Percentiles rank a stretch among this genome's conserved stretches.
Evolutionary conservation across 1,284 basidiomycete species (phyloP).

Genomic region (Ustilago tritici): DNA sequence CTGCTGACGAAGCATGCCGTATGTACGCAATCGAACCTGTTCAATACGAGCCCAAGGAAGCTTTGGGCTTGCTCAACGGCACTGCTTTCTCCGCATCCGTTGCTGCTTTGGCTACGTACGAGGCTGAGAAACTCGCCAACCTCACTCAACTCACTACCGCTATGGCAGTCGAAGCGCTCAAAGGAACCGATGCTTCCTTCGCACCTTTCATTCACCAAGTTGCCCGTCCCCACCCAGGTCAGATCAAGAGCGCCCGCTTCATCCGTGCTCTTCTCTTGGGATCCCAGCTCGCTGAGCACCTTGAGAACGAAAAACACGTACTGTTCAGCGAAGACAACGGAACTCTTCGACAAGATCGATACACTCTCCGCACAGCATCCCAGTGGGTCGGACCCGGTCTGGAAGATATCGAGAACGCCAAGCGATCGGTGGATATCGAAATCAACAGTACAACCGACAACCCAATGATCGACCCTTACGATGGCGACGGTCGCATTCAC

Average conservation of each 20-base stretch:
- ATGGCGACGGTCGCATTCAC: conserved; percentile 50
- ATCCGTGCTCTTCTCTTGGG: conserved; percentile 74
- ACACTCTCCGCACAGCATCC: conserved; percentile 74
- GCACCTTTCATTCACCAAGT: conserved; percentile 79
- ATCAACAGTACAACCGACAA: conserved; percentile 82
- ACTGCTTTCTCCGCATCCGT: conserved; percentile 80
- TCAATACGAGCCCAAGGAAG: conserved; percentile 82
- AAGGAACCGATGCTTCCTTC: conserved; percentile 58
- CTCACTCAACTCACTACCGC: conserved; percentile 83
- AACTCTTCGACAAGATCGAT: conserved; percentile 80
- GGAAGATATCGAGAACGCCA: conserved; percentile 80
- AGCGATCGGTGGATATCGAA: conserved; percentile 78
- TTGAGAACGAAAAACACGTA: conserved; percentile 75
- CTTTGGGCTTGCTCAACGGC: conserved; percentile 76
- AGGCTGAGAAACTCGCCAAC: conserved; percentile 79
- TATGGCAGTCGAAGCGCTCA: conserved; percentile 79
- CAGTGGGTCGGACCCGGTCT: conserved; percentile 84
- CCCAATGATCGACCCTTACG: conserved; percentile 54
- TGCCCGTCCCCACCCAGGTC: conserved; percentile 86
- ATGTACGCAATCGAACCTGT: conserved; percentile 78
- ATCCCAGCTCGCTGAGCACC: conserved; percentile 77
- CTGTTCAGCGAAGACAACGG: conserved; percentile 79
- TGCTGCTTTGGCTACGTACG: conserved; percentile 75
- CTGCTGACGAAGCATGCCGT: conserved; percentile 45
- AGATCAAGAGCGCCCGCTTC: conserved; percentile 72